phyloP scores from a whole-genome alignment of 208 protist species.

The Trypanosoma melophagium region DNA sequence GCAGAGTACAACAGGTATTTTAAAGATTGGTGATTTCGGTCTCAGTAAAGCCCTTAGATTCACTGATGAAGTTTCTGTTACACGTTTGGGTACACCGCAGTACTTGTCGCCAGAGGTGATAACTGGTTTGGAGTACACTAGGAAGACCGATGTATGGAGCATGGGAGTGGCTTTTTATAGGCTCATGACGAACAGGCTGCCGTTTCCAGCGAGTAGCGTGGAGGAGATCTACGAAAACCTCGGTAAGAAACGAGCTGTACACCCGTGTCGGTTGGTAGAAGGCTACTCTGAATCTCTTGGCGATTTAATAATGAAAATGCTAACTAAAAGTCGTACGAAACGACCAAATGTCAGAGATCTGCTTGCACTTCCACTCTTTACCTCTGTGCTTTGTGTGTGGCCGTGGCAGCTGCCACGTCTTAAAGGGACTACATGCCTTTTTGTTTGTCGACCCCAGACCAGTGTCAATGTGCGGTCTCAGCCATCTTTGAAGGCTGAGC shows the following conservation, averaged over 20 bases:
- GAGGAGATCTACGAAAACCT: conserved; percentile 29
- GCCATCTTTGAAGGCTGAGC: conserved; percentile 26
- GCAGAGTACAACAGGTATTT: conserved; percentile 33
- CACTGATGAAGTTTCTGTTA: conserved; percentile 34
- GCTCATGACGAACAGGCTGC: conserved; percentile 57
- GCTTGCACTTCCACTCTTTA: conserved; percentile 45
- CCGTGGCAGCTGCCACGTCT: conserved; percentile 35
- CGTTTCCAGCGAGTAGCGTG: conserved; percentile 36
- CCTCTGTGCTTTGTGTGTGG: conserved; percentile 27
- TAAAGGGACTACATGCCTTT: conserved; percentile 33
- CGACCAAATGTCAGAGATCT: conserved; percentile 46
- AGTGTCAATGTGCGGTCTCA: conserved; percentile 31
- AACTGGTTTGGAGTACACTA: conserved; percentile 52
- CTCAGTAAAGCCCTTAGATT: conserved; percentile 35
- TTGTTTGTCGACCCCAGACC: conserved; percentile 29
- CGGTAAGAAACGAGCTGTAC: conserved; percentile 27
- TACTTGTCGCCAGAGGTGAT: conserved; percentile 69
- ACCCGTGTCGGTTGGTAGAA: conserved; percentile 30
- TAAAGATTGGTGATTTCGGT: conserved; percentile 83
- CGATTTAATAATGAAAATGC: conserved; percentile 63
- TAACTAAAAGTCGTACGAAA: conserved; percentile 47
- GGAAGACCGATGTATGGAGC: conserved; percentile 78
- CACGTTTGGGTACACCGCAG: conserved; percentile 55
- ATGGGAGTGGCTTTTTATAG: conserved; percentile 68
- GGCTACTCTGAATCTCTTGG: conserved; percentile 49